Evolutionary conservation across 2,329 filamentous ascomycete species (phyloP).

Genomic region (Trichoderma hamatum): DNA sequence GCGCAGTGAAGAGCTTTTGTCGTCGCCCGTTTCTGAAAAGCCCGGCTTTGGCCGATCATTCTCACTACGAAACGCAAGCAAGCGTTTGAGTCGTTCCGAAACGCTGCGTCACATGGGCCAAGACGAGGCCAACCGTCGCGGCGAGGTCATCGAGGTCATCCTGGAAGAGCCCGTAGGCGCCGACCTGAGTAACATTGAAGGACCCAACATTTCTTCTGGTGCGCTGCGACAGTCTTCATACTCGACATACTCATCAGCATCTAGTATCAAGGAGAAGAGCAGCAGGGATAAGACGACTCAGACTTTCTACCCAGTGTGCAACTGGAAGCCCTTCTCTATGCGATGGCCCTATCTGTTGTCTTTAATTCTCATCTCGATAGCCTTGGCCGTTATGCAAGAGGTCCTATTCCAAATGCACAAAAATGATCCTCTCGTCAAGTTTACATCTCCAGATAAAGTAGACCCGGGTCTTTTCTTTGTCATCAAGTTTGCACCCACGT

Average conservation of each 20-base stretch:
- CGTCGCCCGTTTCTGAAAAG: constrained; percentile 40
- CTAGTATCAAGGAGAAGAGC: neutral
- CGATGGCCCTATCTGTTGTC: constrained; percentile 60
- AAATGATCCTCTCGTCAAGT: constrained; percentile 50
- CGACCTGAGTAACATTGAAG: constrained; percentile 57
- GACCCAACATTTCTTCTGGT: constrained; percentile 41
- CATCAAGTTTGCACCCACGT: constrained; percentile 65
- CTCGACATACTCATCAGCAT: constrained; percentile 28
- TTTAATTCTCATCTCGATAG: constrained; percentile 57
- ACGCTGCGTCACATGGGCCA: constrained; percentile 57
- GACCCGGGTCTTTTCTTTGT: constrained; percentile 58
- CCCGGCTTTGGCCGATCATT: constrained; percentile 48
- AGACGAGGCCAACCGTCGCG: constrained; percentile 61
- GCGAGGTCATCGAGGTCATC: constrained; percentile 62
- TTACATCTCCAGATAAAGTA: constrained; percentile 55
- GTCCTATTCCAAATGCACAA: constrained; percentile 56
- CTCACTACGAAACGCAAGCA: constrained; percentile 40
- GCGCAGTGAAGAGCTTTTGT: constrained; percentile 54
- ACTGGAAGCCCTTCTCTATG: constrained; percentile 71
- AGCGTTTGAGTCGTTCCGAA: constrained; percentile 38
- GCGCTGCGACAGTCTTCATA: constrained; percentile 45
- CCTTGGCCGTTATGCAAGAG: constrained; percentile 57
- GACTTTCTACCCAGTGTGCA: constrained; percentile 63
- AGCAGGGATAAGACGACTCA: constrained; percentile 46
- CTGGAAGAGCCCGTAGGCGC: constrained; percentile 47